These are phyloP conservation scores for Oryza australiensis DNA, from an alignment of 176 grass and related monocot genomes.

Conservation along the genomic window DNA sequence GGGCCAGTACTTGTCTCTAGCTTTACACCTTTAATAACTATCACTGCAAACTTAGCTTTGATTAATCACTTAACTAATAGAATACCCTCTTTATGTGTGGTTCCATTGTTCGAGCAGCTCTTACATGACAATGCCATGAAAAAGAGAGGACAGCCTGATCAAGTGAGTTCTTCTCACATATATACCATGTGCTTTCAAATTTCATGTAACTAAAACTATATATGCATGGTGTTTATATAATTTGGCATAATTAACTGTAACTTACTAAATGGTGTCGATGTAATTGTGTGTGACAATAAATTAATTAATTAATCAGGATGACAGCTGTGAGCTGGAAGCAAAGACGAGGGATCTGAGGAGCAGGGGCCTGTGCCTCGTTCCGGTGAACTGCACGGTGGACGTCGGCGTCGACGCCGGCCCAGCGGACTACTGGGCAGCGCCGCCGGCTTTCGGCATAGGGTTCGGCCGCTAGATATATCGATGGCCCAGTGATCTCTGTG, in stretches of 20 bases:
- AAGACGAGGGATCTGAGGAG: constrained; percentile 76
- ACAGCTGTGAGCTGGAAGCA: constrained; percentile 31
- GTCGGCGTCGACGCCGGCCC: constrained; percentile 48
- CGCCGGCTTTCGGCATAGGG: constrained; percentile 55
- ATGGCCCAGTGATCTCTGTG: background rate
- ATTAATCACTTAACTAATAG: constrained; percentile 13
- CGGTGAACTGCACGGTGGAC: constrained; percentile 69
- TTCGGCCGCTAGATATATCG: constrained; percentile 62
- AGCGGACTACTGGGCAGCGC: constrained; percentile 67
- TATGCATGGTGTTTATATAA: background rate
- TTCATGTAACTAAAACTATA: background rate
- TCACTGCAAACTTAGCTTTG: constrained; percentile 41
- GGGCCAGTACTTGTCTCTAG: constrained; percentile 47
- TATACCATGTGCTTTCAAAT: background rate
- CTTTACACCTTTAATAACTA: constrained; percentile 50
- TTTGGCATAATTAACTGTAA: background rate
- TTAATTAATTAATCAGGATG: constrained; percentile 32
- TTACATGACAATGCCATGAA: constrained; percentile 39
- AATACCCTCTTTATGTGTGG: background rate
- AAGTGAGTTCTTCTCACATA: constrained; percentile 8
- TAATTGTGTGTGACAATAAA: background rate
- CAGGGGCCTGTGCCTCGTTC: constrained; percentile 86
- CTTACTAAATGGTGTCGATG: background rate
- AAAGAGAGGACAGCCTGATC: constrained; percentile 36
- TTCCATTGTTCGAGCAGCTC: constrained; percentile 41